Percentiles rank a stretch among this genome's conserved stretches.
Evolutionary conservation across 139 green algal species (phyloP).

Genomic region (Chlamydomonas urium): DNA sequence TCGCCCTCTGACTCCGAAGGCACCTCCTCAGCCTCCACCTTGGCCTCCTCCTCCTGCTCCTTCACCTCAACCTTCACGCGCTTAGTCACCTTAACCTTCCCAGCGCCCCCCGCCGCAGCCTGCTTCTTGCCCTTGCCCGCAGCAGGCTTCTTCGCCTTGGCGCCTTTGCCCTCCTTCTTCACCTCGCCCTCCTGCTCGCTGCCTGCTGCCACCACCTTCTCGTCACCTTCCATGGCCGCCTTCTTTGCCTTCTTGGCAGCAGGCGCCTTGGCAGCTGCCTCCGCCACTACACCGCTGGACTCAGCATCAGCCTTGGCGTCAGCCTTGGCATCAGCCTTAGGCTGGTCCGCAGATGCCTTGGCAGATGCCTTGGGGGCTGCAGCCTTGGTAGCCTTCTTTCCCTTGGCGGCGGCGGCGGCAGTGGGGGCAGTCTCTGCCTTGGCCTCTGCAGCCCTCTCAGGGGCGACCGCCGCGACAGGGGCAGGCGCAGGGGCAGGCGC

Average conservation of each 20-base stretch:
- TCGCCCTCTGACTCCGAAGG: constrained; percentile 31
- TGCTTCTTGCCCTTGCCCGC: not conserved
- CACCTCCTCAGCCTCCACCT: constrained; percentile 29
- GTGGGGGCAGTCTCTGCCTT: not conserved
- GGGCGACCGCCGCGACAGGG: not conserved
- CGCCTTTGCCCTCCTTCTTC: constrained; percentile 3
- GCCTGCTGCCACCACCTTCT: too few species aligned
- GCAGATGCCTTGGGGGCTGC: not conserved
- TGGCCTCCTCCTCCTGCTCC: constrained; percentile 2
- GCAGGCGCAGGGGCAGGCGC: not conserved
- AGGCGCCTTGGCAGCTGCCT: constrained; percentile 15
- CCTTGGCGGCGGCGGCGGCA: not conserved
- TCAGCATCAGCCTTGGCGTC: constrained; percentile 8
- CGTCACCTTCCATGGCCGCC: constrained; percentile 3
- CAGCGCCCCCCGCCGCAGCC: not conserved
- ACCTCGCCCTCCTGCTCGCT: not conserved
- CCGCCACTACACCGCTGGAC: not conserved
- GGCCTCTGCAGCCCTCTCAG: not conserved
- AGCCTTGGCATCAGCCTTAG: not conserved
- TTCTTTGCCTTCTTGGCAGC: constrained; percentile 13
- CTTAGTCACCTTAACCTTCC: not conserved
- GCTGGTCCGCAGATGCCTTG: not conserved
- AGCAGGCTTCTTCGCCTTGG: constrained; percentile 18
- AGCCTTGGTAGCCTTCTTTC: not conserved
- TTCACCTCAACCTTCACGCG: constrained; percentile 12